Percentiles rank a stretch among this genome's conserved stretches.
phyloP scores from a whole-genome alignment of 495 filamentous ascomycete genomes.

The Xylaria telfairii region DNA sequence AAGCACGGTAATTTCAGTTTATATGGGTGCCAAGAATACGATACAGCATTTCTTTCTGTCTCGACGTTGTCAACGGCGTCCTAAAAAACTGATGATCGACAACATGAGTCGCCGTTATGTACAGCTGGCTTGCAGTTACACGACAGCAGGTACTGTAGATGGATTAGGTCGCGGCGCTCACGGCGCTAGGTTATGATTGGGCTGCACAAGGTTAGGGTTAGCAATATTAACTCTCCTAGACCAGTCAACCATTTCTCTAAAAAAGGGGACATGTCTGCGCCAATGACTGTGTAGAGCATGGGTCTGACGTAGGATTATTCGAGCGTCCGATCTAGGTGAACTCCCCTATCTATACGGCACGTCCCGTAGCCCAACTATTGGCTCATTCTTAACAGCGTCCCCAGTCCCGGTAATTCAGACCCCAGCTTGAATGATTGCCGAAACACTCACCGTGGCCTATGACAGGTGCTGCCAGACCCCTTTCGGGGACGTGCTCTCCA shows the following conservation, averaged over 20 bases:
- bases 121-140: not conserved
- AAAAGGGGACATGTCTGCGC: not conserved
- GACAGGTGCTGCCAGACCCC: constrained; percentile 1
- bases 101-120: constrained; percentile 9
- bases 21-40: not conserved
- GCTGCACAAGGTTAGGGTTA: not conserved
- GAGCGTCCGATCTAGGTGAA: not conserved
- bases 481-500: constrained; percentile 17
- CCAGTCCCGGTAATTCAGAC: constrained; percentile 11
- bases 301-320: not conserved
- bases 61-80: constrained; percentile 5
- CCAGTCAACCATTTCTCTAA: not conserved
- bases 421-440: constrained; percentile 9
- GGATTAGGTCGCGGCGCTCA: not conserved
- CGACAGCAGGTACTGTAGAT: not conserved
- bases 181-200: not conserved
- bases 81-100: constrained; percentile 5
- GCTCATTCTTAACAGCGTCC: not conserved
- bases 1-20: not conserved
- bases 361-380: constrained; percentile 13
- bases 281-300: not conserved
- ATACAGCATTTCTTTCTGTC: not conserved
- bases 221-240: not conserved
- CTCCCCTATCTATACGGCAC: not conserved
- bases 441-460: not conserved